phyloP scores from a whole-genome alignment of 2,329 filamentous ascomycete species.

The Diaporthe nobilis region DNA sequence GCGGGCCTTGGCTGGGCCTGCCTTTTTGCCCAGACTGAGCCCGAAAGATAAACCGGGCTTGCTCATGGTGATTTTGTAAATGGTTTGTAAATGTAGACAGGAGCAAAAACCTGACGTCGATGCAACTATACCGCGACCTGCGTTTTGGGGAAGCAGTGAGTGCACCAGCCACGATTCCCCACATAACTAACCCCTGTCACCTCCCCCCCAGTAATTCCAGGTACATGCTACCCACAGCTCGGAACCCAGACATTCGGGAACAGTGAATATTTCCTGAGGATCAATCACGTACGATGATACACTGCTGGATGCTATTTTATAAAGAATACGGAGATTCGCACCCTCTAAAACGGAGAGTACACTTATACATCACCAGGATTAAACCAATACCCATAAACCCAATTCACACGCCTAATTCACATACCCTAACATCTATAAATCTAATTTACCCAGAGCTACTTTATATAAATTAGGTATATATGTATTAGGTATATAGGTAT shows the following conservation, averaged over 20 bases:
- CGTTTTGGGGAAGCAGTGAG: constrained; percentile 19
- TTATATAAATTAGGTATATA: too few species aligned
- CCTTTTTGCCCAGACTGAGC: constrained; percentile 73
- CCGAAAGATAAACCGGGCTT: constrained; percentile 67
- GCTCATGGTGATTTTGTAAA: constrained; percentile 54
- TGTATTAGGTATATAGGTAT: too few species aligned
- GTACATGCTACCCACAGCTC: background rate
- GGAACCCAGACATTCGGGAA: background rate
- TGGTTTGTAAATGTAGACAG: background rate
- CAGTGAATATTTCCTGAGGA: background rate
- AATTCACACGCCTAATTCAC: too few species aligned
- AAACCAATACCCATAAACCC: too few species aligned
- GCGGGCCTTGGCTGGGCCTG: constrained; percentile 62
- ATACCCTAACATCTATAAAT: too few species aligned
- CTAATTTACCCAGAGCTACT: too few species aligned
- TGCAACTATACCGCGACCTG: background rate
- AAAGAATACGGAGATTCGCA: too few species aligned
- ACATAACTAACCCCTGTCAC: background rate
- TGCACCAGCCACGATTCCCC: constrained; percentile 40
- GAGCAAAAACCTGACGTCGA: background rate
- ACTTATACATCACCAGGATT: too few species aligned
- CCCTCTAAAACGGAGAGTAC: too few species aligned
- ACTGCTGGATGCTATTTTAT: background rate
- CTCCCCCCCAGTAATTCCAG: background rate
- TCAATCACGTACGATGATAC: too few species aligned